A percentile compares a stretch with the other conserved stretches of the same genome.
phyloP scores from a whole-genome alignment of 192 early-diverging fungal genomes.

The Jimgerdemannia lactiflua region DNA sequence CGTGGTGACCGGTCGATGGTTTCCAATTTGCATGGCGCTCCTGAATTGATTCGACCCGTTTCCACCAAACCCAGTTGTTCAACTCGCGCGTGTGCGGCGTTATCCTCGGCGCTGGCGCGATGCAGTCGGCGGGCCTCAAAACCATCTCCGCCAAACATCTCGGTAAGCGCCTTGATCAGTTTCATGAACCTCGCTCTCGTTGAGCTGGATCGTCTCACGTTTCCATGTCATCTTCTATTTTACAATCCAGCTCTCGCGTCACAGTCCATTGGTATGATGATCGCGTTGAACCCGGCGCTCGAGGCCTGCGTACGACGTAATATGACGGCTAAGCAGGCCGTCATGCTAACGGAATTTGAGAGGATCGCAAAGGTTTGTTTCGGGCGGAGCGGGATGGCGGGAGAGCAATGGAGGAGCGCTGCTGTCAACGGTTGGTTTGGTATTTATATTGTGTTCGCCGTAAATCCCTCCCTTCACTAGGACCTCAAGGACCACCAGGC shows the following conservation, averaged over 20 bases:
- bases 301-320: conserved; percentile 69
- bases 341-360: conserved; percentile 89
- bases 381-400: background rate
- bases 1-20: background rate
- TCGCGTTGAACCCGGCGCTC: conserved; percentile 82
- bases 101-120: conserved; percentile 96
- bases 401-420: too few relatives aligned
- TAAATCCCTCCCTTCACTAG: conserved; percentile 17
- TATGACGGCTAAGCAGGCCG: conserved; percentile 76
- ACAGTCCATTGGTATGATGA: conserved; percentile 87
- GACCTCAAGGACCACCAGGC: conserved; percentile 92
- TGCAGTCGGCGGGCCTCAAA: conserved; percentile 94
- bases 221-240: background rate
- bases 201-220: background rate
- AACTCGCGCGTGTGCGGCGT: conserved; percentile 96
- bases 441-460: conserved; percentile 6
- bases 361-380: conserved; percentile 53
- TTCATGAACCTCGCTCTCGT: background rate
- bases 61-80: conserved; percentile 60
- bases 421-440: background rate
- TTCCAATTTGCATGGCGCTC: background rate
- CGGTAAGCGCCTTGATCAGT: conserved; percentile 38
- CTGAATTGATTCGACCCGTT: background rate
- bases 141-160: conserved; percentile 98
- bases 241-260: conserved; percentile 73